Conservation (phyloP, 1,284 basidiomycete genomes). For the Farysia itapuensis region DNA sequence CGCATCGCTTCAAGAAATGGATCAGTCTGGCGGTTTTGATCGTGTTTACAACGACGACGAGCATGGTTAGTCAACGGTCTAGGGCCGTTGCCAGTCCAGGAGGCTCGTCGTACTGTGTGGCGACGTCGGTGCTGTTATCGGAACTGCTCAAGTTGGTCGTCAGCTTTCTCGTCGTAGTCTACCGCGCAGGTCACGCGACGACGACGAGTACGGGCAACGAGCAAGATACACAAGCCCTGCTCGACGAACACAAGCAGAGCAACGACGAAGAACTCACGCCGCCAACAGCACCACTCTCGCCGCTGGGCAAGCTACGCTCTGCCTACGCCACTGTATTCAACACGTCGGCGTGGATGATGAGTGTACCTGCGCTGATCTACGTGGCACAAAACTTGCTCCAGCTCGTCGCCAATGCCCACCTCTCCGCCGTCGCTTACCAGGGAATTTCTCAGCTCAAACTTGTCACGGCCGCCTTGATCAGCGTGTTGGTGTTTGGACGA, state of each 20-base stretch:
- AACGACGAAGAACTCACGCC: no score
- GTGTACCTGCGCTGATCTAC: slow-evolving; percentile 22
- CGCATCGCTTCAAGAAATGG: no score
- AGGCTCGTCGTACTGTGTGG: slow-evolving; percentile 10
- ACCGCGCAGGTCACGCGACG: neutral
- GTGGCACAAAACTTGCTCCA: slow-evolving; percentile 32
- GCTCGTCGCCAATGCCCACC: slow-evolving; percentile 17
- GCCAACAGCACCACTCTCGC: no score
- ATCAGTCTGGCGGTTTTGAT: slow-evolving; percentile 12
- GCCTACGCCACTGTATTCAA: slow-evolving; percentile 23
- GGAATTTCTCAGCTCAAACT: slow-evolving; percentile 30
- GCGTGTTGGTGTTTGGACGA: slow-evolving; percentile 14
- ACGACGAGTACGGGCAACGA: neutral
- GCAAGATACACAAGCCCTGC: no score
- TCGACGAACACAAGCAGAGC: no score
- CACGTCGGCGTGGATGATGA: slow-evolving; percentile 23
- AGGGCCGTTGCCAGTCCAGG: slow-evolving; percentile 1
- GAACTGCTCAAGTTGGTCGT: slow-evolving; percentile 21
- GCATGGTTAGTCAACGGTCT: slow-evolving; percentile 23
- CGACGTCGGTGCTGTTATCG: slow-evolving; percentile 18
- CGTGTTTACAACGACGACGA: slow-evolving; percentile 25
- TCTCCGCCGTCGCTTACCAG: slow-evolving; percentile 28
- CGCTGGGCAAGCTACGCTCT: no score
- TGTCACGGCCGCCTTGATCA: slow-evolving; percentile 24
- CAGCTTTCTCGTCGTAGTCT: slow-evolving; percentile 3